Conservation (phyloP, 345 rosid genomes). For the Populus pruinosa region DNA sequence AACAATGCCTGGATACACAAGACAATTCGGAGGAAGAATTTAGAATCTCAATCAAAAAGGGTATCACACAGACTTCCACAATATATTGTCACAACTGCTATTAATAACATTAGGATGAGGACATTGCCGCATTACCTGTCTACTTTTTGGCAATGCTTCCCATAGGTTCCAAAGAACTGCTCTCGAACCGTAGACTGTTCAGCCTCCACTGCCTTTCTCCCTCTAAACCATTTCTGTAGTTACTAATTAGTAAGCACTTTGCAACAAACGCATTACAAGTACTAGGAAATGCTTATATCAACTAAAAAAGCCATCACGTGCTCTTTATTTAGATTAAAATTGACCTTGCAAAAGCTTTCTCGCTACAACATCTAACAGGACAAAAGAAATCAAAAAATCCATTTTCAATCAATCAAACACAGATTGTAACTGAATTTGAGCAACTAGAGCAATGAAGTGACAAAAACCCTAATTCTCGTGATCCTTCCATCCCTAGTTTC, state of each 20-base stretch:
- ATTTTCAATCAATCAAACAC: background rate
- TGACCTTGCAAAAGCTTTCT: background rate
- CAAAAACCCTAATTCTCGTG: background rate
- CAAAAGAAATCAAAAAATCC: background rate
- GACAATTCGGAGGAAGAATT: background rate
- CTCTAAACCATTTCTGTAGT: slow-evolving; percentile 96
- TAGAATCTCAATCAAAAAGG: background rate
- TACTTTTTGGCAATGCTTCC: slow-evolving; percentile 61
- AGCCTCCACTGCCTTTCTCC: slow-evolving; percentile 63
- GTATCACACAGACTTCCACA: background rate
- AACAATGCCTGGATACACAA: slow-evolving; percentile 62
- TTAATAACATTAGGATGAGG: background rate
- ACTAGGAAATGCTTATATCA: background rate
- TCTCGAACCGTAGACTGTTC: slow-evolving; percentile 61
- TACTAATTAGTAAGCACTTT: slow-evolving; percentile 37
- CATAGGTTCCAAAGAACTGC: slow-evolving; percentile 59
- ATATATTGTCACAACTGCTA: background rate
- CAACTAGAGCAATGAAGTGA: background rate
- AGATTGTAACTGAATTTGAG: background rate
- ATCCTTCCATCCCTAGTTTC: background rate
- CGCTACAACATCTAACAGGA: background rate
- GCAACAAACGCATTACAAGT: slow-evolving; percentile 6
- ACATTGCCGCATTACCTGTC: slow-evolving; percentile 49
- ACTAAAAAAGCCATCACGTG: background rate
- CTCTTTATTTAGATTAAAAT: background rate